Base-by-base conservation (phyloP, 2,329 filamentous ascomycete species). In the Lizonia empirigonia region DNA sequence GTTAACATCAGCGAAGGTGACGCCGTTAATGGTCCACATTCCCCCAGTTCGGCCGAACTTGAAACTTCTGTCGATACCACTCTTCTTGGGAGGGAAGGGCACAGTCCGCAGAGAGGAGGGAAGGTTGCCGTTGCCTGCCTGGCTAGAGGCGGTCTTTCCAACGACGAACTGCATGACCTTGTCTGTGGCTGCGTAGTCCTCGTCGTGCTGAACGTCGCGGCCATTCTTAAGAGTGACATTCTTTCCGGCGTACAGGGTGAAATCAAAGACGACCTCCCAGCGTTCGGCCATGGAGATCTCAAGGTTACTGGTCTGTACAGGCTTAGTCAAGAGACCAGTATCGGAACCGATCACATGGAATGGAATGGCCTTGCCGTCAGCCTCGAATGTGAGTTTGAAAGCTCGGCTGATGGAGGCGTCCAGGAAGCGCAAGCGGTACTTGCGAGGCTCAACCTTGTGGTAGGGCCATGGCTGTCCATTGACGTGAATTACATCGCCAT, bases 401-500 rank as follows among this genome's bases (percentile, higher is more conserved):
- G 76, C 74, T 35, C 68, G 65, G 47, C 62, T 67, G 42, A 71
- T 62, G 6, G 65, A 60, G 9, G 67, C 75, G 64, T 85, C 77
- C 23, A 83, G 74, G 57, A 84, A 70, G 10, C 82, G 72, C 58
- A 86, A 78, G 27, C 82, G 80, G 62, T 85, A 85, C 64, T 84
- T 85, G 62, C 82, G 77, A 6, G 81, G 82, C 66, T 85, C 79
- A 4, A 85, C 82, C n/a, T 77, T 74, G 8, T 83, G 58, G 55
- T 76, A 84, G 2, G 83, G 83, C 82, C 82, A 85, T 5, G 82
- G 82, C 58, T 82, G 78, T 1, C 80, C 80, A 61, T 85, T 85
- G 30, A 85, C 82, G 30, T 84, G 79, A 47, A 84, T 83, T 9
- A 82, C 72, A 59, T 85, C 82, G 38, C 82, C 82, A 55, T 76